Evolutionary conservation across 345 rosid species (phyloP).

Genomic region (Salix purpurea): DNA sequence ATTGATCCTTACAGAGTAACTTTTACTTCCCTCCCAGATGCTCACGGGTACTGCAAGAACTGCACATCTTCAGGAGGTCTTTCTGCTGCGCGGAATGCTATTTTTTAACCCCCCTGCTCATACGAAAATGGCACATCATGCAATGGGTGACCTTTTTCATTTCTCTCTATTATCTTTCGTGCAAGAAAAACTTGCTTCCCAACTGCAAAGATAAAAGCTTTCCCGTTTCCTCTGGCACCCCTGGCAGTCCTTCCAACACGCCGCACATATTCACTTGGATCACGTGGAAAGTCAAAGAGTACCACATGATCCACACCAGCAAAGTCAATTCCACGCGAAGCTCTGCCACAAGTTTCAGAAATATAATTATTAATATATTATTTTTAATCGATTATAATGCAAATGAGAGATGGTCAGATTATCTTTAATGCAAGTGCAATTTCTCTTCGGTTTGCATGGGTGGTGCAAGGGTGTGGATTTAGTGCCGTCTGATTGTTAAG

Average conservation of each 20-base stretch:
- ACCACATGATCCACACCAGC: constrained; percentile 74
- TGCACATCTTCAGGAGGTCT: too few species aligned
- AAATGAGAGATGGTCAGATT: neutral
- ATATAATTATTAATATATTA: neutral
- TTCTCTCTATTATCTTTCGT: constrained; percentile 63
- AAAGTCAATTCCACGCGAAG: constrained; percentile 85
- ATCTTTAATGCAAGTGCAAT: neutral
- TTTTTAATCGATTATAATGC: neutral
- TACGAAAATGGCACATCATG: constrained; percentile 88
- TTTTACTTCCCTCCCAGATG: too few species aligned
- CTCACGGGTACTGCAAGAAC: too few species aligned
- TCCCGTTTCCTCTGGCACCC: constrained; percentile 85
- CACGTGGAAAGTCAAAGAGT: constrained; percentile 83
- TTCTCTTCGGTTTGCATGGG: neutral
- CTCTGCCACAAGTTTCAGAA: constrained; percentile 46
- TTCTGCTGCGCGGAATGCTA: neutral
- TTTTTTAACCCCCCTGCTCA: constrained; percentile 33
- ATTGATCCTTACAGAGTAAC: neutral
- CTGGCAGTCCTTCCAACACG: constrained; percentile 97
- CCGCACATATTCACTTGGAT: constrained; percentile 89
- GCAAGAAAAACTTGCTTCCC: constrained; percentile 88
- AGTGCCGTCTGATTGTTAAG: neutral
- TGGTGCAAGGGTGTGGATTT: neutral
- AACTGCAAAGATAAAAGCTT: constrained; percentile 77
- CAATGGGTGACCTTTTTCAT: constrained; percentile 76